These are phyloP conservation scores for Paramecium bursaria DNA, from an alignment of 73 alveolate genomes.

Conservation along the genomic window DNA sequence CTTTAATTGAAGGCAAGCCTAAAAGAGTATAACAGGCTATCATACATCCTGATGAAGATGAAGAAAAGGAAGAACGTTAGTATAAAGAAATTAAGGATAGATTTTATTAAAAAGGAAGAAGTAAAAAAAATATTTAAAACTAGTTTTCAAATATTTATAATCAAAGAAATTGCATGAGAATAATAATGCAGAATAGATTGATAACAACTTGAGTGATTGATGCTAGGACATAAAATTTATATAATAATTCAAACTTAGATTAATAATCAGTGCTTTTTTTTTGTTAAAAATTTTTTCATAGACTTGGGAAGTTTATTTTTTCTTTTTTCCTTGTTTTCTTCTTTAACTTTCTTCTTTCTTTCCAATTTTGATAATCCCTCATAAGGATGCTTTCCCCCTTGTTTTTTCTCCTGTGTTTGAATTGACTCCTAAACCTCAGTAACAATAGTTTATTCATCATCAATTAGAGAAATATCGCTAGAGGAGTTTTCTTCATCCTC, in stretches of 20 bases:
- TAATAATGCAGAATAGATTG: neutral
- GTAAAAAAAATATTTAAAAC: neutral
- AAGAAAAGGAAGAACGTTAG: neutral
- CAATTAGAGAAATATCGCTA: slow-evolving; percentile 34
- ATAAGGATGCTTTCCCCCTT: slow-evolving; percentile 77
- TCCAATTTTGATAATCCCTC: slow-evolving; percentile 92
- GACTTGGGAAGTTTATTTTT: slow-evolving; percentile 95
- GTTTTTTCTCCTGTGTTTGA: slow-evolving; percentile 76
- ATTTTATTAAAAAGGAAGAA: slow-evolving; percentile 57
- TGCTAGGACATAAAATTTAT: no score
- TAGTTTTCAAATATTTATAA: slow-evolving; percentile 39
- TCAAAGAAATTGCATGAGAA: neutral
- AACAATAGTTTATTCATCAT: slow-evolving; percentile 60
- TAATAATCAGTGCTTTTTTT: no score
- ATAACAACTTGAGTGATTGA: no score
- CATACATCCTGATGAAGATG: slow-evolving; percentile 56
- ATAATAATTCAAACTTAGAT: no score
- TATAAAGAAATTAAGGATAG: slow-evolving; percentile 22
- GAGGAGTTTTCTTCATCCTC: slow-evolving; percentile 39
- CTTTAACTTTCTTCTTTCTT: slow-evolving; percentile 93
- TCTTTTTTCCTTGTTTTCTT: slow-evolving; percentile 94
- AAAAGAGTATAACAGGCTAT: slow-evolving; percentile 31
- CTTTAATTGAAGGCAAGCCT: slow-evolving; percentile 47
- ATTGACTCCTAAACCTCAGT: slow-evolving; percentile 76
- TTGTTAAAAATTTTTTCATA: slow-evolving; percentile 88